phyloP scores from a whole-genome alignment of 495 filamentous ascomycete species.

The Podospora tetraspora region DNA sequence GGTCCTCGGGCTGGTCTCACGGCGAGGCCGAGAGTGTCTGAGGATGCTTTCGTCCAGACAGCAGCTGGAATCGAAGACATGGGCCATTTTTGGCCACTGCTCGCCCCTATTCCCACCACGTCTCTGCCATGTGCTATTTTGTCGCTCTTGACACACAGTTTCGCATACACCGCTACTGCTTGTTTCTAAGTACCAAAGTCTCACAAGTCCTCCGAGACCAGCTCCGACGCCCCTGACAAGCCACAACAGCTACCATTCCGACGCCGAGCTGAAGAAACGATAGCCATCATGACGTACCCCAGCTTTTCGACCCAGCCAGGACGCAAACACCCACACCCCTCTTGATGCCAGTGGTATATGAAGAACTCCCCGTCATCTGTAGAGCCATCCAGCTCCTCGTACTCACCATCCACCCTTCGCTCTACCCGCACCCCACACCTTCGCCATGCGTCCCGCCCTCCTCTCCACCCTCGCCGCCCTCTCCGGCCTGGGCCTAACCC shows the following conservation, averaged over 20 bases:
- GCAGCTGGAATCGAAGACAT: background rate
- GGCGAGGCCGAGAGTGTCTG: background rate
- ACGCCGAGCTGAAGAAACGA: background rate
- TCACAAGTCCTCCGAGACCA: background rate
- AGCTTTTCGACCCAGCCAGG: background rate
- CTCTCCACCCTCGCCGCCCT: constrained; percentile 9
- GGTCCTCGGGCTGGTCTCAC: background rate
- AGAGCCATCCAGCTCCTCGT: no score
- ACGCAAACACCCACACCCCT: background rate
- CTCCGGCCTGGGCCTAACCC: background rate
- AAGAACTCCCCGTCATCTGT: no score
- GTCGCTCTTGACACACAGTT: background rate
- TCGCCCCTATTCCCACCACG: background rate
- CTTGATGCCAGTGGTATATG: background rate
- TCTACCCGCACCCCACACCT: no score
- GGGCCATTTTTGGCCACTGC: background rate
- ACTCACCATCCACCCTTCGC: no score
- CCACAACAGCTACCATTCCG: background rate
- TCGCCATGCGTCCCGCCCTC: no score
- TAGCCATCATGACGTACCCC: background rate
- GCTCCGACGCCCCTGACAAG: background rate
- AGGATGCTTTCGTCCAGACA: background rate
- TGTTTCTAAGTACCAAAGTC: background rate
- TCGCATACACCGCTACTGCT: background rate
- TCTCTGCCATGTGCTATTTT: background rate